Evolutionary conservation across 2,329 filamentous ascomycete genomes (phyloP).

Genomic region (Ascochyta viciae-villosae): DNA sequence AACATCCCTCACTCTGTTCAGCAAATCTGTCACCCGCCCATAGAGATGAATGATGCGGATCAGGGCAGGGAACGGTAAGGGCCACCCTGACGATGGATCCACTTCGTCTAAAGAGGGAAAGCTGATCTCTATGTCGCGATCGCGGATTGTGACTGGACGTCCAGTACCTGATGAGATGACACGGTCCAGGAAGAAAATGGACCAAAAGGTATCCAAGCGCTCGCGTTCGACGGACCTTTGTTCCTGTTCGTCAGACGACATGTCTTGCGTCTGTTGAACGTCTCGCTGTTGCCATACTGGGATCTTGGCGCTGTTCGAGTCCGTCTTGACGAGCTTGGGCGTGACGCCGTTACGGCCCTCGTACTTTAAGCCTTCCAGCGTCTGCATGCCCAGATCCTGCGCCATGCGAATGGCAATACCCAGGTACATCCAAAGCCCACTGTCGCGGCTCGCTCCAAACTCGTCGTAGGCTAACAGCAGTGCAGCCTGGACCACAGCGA

Average conservation of each 20-base stretch:
- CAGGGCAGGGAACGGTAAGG: constrained; percentile 78
- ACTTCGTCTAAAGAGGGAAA: constrained; percentile 66
- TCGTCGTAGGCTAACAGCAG: constrained; percentile 86
- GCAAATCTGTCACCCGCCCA: constrained; percentile 80
- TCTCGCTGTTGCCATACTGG: constrained; percentile 57
- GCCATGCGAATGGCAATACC: constrained; percentile 86
- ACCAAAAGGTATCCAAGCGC: constrained; percentile 87
- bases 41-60: constrained; percentile 87
- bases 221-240: constrained; percentile 77
- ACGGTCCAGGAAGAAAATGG: constrained; percentile 85
- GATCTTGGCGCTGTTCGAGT: constrained; percentile 52
- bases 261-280: constrained; percentile 55
- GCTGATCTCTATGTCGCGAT: constrained; percentile 83
- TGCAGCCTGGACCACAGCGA: constrained; percentile 84
- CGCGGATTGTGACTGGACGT: constrained; percentile 79
- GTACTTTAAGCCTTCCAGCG: constrained; percentile 74
- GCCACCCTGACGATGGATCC: constrained; percentile 68
- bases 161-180: constrained; percentile 89
- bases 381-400: constrained; percentile 81
- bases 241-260: constrained; percentile 54
- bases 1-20: constrained; percentile 79
- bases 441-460: constrained; percentile 87
- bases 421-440: constrained; percentile 91
- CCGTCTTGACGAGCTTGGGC: constrained; percentile 60
- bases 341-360: constrained; percentile 63